Evolutionary conservation across 2,329 filamentous ascomycete genomes (phyloP).

Genomic region (Xenosphaeropsis pyriputrescens): DNA sequence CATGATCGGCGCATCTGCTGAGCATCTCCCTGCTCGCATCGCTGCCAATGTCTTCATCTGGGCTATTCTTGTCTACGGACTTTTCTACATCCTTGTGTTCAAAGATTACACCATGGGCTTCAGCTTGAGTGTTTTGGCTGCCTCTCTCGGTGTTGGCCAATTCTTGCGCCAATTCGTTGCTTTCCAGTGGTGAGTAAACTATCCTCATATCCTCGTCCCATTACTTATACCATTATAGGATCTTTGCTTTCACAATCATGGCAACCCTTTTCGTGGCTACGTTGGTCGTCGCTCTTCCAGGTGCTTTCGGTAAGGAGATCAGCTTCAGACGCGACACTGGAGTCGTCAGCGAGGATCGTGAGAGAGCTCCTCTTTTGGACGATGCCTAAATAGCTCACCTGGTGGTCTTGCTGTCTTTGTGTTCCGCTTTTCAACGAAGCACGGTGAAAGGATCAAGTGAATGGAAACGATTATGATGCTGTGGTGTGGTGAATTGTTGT

Average conservation of each 20-base stretch:
- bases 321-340: conserved; percentile 27
- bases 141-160: conserved; percentile 66
- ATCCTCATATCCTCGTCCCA: no score
- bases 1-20: conserved; percentile 51
- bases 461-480: no score
- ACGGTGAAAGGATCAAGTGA: no score
- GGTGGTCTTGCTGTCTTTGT: no score
- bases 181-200: conserved; percentile 50
- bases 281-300: conserved; percentile 47
- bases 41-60: conserved; percentile 82
- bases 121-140: conserved; percentile 55
- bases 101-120: conserved; percentile 73
- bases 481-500: no score
- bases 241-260: conserved; percentile 81
- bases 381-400: conserved; percentile 19
- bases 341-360: conserved; percentile 28
- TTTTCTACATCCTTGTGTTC: conserved; percentile 60
- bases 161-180: conserved; percentile 59
- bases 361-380: conserved; percentile 46
- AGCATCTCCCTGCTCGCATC: conserved; percentile 49
- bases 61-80: conserved; percentile 63
- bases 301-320: conserved; percentile 42
- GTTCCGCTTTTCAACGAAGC: no score
- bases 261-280: conserved; percentile 57
- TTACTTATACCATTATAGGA: conserved; percentile 17